These are phyloP conservation scores for Phialemoniopsis sp. DNA, from an alignment of 2,329 filamentous ascomycete species.

Conservation along the genomic window DNA sequence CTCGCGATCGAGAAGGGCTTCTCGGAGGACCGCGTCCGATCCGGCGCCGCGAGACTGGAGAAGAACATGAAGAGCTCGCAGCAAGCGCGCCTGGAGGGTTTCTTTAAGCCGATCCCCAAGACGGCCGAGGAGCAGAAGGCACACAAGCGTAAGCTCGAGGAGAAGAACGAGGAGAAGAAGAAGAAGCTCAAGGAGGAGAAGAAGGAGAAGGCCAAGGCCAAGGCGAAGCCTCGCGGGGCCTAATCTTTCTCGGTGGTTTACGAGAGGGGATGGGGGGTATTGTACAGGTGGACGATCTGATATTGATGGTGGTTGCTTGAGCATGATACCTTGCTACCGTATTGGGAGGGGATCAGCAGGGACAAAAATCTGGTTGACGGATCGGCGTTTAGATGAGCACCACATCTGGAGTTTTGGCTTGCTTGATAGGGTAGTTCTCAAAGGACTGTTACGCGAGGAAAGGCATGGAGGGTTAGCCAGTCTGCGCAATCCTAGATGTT, in stretches of 20 bases:
- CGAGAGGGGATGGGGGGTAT: not conserved
- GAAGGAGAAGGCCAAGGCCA: conserved; percentile 90
- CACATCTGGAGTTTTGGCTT: too few species aligned
- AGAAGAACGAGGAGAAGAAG: conserved; percentile 87
- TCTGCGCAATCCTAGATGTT: too few species aligned
- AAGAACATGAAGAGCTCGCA: conserved; percentile 92
- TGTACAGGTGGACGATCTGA: too few species aligned
- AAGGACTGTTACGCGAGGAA: too few species aligned
- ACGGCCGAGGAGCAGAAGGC: conserved; percentile 79
- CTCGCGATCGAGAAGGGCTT: conserved; percentile 94
- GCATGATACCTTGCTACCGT: too few species aligned
- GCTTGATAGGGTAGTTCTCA: too few species aligned
- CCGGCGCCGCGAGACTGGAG: conserved; percentile 70
- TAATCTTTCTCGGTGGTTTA: not conserved
- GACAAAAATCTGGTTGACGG: not conserved
- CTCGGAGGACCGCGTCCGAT: conserved; percentile 87
- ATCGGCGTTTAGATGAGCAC: not conserved
- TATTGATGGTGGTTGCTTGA: not conserved
- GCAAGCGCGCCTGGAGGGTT: conserved; percentile 88
- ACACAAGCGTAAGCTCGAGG: conserved; percentile 90
- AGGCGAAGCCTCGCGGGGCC: conserved; percentile 75
- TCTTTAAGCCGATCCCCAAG: conserved; percentile 92
- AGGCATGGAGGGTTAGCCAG: too few species aligned
- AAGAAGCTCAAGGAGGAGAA: conserved; percentile 94
- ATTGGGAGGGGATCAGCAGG: not conserved